Evolutionary conservation across 257 asterid species (phyloP).

Genomic region (Galeopsis tetrahit): DNA sequence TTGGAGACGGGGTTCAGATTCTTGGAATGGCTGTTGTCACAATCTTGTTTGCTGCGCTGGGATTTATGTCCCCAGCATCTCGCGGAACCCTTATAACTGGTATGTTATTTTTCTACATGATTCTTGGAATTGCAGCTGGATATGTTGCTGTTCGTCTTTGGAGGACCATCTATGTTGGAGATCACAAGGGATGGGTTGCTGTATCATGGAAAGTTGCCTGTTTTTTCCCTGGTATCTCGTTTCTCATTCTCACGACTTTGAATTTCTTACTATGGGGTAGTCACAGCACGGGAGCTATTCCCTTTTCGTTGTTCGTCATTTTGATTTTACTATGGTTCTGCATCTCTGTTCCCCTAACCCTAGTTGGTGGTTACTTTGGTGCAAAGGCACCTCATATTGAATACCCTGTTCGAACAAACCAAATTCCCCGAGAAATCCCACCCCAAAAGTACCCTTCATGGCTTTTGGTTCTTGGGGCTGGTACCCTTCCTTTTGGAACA

Average conservation of each 20-base stretch:
- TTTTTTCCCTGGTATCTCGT: constrained; percentile 82
- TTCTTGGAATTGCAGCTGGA: constrained; percentile 81
- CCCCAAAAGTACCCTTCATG: constrained; percentile 86
- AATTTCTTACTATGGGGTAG: constrained; percentile 86
- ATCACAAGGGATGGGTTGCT: constrained; percentile 76
- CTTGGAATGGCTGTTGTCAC: constrained; percentile 87
- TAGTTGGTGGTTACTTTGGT: constrained; percentile 79
- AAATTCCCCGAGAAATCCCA: constrained; percentile 84
- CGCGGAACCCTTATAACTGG: constrained; percentile 80
- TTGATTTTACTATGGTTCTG: constrained; percentile 85
- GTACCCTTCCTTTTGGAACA: constrained; percentile 90
- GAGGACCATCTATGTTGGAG: constrained; percentile 75
- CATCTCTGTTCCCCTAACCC: constrained; percentile 83
- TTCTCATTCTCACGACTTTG: constrained; percentile 63
- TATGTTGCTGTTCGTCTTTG: constrained; percentile 80
- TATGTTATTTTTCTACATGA: constrained; percentile 80
- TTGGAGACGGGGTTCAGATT: constrained; percentile 82
- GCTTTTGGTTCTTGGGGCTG: constrained; percentile 86
- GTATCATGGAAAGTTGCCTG: constrained; percentile 83
- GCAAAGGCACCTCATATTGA: constrained; percentile 84
- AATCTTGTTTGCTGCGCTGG: constrained; percentile 80
- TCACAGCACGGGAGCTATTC: constrained; percentile 88
- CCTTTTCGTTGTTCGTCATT: constrained; percentile 71
- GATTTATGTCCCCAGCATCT: constrained; percentile 92
- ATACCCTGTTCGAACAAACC: constrained; percentile 79